phyloP scores from a whole-genome alignment of 305 asterid species.

The Fraxinus latifolia region DNA sequence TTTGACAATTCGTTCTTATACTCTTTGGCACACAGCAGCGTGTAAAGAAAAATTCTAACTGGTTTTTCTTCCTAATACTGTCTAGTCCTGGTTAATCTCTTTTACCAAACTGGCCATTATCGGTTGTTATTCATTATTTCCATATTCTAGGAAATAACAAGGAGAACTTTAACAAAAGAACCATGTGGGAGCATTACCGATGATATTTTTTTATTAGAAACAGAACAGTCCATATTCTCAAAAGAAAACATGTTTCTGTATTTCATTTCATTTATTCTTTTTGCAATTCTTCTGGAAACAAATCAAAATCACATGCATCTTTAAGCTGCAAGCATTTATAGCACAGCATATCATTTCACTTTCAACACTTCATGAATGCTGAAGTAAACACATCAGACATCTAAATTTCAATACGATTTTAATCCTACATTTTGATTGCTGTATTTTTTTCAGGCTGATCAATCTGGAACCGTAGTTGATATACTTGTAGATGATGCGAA shows the following conservation, averaged over 20 bases:
- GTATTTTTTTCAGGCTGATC: slow-evolving; percentile 48
- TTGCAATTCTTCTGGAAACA: not conserved
- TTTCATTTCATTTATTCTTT: not conserved
- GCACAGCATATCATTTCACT: not conserved
- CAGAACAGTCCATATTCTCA: not conserved
- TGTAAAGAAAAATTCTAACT: not conserved
- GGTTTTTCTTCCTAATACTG: not conserved
- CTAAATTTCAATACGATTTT: not conserved
- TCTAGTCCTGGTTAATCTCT: not conserved
- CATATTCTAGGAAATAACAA: not conserved
- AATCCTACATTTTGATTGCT: not conserved
- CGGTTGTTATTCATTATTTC: slow-evolving; percentile 2
- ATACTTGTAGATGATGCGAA: slow-evolving; percentile 58
- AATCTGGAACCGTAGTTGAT: slow-evolving; percentile 60
- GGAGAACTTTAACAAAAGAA: not conserved
- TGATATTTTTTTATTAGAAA: not conserved
- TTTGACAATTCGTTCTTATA: not conserved
- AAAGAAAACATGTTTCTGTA: not conserved
- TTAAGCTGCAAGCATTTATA: not conserved
- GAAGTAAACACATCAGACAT: not conserved
- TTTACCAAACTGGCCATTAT: not conserved
- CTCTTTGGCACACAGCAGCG: not conserved
- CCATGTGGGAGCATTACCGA: not conserved
- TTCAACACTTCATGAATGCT: not conserved
- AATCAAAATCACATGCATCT: not conserved